Evolutionary conservation across 805 yeast genomes (phyloP), one percentile per base, ranked within the genome.

Genomic region (Zygosaccharomyces kombuchaensis): DNA sequence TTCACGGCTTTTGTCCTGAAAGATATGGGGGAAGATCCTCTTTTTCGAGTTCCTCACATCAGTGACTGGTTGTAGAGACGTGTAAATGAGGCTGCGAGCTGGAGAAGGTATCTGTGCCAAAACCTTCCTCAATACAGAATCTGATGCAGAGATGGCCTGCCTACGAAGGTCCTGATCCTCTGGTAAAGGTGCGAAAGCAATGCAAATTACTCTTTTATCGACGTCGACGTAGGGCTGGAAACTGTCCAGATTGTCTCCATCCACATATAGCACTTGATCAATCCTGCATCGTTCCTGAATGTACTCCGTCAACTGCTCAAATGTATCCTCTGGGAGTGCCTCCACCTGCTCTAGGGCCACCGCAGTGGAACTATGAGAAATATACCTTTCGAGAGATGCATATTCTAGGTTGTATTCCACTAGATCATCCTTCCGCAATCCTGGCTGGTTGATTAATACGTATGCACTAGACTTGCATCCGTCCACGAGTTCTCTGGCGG

Each of bases 91-190:
- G 2, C 88, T 70, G 45, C 74, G 75, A 48, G 78, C 76, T 0
- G 96, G 96, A 0, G 90, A 73, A 1, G 96, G 96, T 9, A 85
- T 62, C 44, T 77, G 79, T 30, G 85, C 75, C n/a, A 85, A 50
- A 3, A 85, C 71, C 14, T 72, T 71, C 43, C 84, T 70, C 9
- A 87, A 55, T 37, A 70, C 65, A 37, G 71, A 75, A 52, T 77
- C 81, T 39, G 74, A 68, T 23, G 66, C 58, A 10, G 60, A 53
- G 26, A 80, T 58, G 1, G 67, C 67, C 14, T 53, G 53, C 0
- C 48, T 48, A 41, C 77, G 50, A 10, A 43, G 53, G 3, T 59
- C 60, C 6, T 68, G 63, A 17, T 59, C 60, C 30, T 50, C 55
- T 0, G 77, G 73, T 21, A 86, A 66, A n/a, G 67, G 69, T 2